These are phyloP conservation scores for Ligustrum vulgare DNA, from an alignment of 257 asterid species.

Conservation along the genomic window DNA sequence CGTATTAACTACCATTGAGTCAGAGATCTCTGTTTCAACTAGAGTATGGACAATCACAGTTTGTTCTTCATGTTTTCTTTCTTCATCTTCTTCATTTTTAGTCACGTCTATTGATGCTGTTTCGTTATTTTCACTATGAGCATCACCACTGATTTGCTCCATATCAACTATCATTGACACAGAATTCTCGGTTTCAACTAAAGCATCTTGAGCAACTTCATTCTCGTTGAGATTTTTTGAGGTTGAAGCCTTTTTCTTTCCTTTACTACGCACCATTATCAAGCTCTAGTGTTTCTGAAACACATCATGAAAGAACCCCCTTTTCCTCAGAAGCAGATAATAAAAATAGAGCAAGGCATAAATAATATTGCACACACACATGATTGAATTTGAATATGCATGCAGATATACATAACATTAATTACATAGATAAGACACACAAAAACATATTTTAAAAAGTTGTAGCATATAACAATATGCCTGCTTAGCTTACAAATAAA, in stretches of 20 bases:
- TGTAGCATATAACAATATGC: background rate
- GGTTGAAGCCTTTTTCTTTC: conserved; percentile 27
- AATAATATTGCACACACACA: background rate
- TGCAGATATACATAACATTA: background rate
- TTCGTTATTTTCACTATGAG: conserved; percentile 21
- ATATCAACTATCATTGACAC: conserved; percentile 14
- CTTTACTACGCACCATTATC: conserved; percentile 32
- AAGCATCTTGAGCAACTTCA: conserved; percentile 34
- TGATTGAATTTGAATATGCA: background rate
- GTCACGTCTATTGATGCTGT: conserved; percentile 19
- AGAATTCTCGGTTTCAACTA: conserved; percentile 21
- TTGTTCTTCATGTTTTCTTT: conserved; percentile 23
- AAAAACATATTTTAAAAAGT: background rate
- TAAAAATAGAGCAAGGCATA: background rate
- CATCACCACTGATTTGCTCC: conserved; percentile 25
- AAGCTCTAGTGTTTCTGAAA: conserved; percentile 23
- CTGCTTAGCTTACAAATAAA: background rate
- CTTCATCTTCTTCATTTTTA: conserved; percentile 15
- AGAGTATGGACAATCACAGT: conserved; percentile 12
- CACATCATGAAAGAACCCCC: conserved; percentile 13
- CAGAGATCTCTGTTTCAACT: conserved; percentile 23
- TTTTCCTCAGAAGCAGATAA: background rate
- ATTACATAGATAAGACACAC: background rate
- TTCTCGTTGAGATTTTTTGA: conserved; percentile 21
- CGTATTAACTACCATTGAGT: conserved; percentile 11